Evolutionary conservation across 163 green algal genomes (phyloP), one percentile per base, ranked within the genome.

Genomic region (Volvox carteri): DNA sequence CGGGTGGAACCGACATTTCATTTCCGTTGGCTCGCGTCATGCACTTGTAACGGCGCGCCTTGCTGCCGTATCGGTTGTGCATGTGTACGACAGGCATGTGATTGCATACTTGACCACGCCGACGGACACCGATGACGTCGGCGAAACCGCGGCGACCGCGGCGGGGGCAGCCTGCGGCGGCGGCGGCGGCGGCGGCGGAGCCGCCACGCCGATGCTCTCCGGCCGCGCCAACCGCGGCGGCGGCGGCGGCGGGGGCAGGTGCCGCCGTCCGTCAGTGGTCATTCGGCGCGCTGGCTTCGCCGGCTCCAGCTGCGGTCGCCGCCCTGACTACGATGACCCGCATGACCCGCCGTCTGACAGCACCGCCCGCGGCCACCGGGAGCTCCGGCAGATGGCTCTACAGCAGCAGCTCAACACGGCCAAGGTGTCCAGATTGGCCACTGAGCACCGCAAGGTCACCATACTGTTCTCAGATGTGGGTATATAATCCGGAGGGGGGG

Each of bases 381-480:
- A 70, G 46, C 44, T 87, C n/a, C 62, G 62, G 44, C 30, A 33
- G 44, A 18, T 87, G 80, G 80, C 46, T 62, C 11, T 23, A 21
- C 33, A 52, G 44, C 80, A 87, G 30, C 65, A 87, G 23, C 62
- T 8, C 28, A 41, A 70, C 39, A 70, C 16, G 1, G 19, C 54
- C 44, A 70, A 70, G 42, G 80, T 87, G 62, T 87, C 80, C 23
- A 65, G 41, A 4, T 52, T 89, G 7, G 84, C 84, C 33, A 86
- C 75, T 8, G 28, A 42, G 52, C 84, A 90, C 73, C 16, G 56
- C 9, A 58, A 78, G 73, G 73, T 90, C 33, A 78, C 72, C 25
- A 78, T 90, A 18, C 84, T 89, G 14, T 89, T 89, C 70, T 84
- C 84, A 1, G 84, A 89, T 60, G 77, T 89, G 75, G 18, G 75